phyloP scores from a whole-genome alignment of 352 stramenopile species.

The Phytophthora hybrid region DNA sequence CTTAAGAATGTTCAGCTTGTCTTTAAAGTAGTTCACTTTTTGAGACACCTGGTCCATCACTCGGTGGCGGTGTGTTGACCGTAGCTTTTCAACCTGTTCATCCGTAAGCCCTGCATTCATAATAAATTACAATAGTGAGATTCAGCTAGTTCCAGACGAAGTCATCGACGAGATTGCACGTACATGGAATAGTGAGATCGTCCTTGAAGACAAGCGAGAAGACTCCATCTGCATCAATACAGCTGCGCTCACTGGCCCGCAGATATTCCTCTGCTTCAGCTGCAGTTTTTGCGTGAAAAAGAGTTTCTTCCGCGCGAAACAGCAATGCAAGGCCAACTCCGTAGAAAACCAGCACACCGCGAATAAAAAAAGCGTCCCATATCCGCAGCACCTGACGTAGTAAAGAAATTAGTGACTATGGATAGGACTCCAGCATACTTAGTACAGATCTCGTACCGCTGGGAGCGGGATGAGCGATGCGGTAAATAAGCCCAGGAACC shows the following conservation, averaged over 20 bases:
- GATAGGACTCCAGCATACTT: neutral
- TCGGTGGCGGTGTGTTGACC: conserved; percentile 55
- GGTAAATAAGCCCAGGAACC: conserved; percentile 84
- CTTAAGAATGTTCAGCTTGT: conserved; percentile 66
- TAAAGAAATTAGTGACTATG: too few relatives aligned
- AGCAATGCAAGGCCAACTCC: too few relatives aligned
- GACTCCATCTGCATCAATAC: too few relatives aligned
- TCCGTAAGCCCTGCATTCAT: too few relatives aligned
- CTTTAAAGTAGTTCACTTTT: conserved; percentile 54
- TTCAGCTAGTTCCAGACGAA: too few relatives aligned
- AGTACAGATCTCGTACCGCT: conserved; percentile 48
- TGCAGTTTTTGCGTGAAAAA: too few relatives aligned
- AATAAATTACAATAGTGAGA: too few relatives aligned
- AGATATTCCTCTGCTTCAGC: too few relatives aligned
- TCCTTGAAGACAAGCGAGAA: too few relatives aligned
- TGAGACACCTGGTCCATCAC: conserved; percentile 62
- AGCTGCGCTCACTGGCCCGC: too few relatives aligned
- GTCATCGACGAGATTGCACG: conserved; percentile 14
- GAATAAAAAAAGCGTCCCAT: conserved; percentile 84
- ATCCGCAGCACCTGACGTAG: conserved; percentile 77
- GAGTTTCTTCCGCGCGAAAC: too few relatives aligned
- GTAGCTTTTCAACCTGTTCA: too few relatives aligned
- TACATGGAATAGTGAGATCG: conserved; percentile 84
- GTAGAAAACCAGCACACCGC: conserved; percentile 70
- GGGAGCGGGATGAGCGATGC: conserved; percentile 68